phyloP scores from a whole-genome alignment of 179 eudicot species.

The Heliamphora pulchella region DNA sequence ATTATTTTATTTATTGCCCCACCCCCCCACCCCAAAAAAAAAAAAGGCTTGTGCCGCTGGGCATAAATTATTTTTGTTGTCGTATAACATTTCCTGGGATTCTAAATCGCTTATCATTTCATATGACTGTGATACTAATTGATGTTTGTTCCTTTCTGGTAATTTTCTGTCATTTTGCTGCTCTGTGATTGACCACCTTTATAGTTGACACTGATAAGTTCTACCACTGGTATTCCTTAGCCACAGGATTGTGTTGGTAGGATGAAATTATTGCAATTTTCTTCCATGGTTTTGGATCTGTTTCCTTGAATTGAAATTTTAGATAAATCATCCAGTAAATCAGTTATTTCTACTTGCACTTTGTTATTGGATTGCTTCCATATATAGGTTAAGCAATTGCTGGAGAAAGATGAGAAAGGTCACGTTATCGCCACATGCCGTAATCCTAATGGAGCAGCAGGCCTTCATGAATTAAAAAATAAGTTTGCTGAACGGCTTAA shows the following conservation, averaged over 20 bases:
- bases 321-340: not conserved
- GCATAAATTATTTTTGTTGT: too few relatives aligned
- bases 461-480: conserved; percentile 56
- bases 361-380: not conserved
- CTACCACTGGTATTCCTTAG: not conserved
- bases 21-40: too few relatives aligned
- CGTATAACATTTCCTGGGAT: not conserved
- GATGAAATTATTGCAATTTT: not conserved
- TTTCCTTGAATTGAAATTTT: not conserved
- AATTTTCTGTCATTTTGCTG: not conserved
- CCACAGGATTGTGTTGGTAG: too few relatives aligned
- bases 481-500: conserved; percentile 64
- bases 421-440: conserved; percentile 87
- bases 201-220: not conserved
- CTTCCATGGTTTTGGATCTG: not conserved
- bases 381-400: conserved; percentile 64
- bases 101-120: not conserved
- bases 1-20: not conserved
- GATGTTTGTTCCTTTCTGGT: not conserved
- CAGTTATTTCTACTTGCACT: not conserved
- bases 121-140: not conserved
- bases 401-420: conserved; percentile 59
- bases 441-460: conserved; percentile 58
- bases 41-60: not conserved
- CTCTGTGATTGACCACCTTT: not conserved